Percentiles rank a stretch among this genome's conserved stretches.
phyloP scores from a whole-genome alignment of 192 early-diverging fungal genomes.

The Phycomyces nitens region DNA sequence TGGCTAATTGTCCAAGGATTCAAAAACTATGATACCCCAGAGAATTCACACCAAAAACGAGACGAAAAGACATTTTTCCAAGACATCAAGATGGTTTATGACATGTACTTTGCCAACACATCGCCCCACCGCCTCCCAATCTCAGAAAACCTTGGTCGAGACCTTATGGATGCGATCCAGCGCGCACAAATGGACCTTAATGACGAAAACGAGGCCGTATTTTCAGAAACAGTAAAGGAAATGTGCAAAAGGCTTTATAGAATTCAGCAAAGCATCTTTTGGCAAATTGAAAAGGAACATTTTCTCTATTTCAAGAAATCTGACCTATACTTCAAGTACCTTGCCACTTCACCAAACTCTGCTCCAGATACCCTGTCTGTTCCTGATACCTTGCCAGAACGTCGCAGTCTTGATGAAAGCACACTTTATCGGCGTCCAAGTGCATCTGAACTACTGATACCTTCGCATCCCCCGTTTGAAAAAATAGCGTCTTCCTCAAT shows the following conservation, averaged over 20 bases:
- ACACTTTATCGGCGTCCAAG: slow-evolving; percentile 5
- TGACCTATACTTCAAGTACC: slow-evolving; percentile 60
- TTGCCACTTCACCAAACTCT: slow-evolving; percentile 52
- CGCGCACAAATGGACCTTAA: neutral
- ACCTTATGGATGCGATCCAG: slow-evolving; percentile 33
- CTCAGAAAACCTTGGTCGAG: slow-evolving; percentile 30
- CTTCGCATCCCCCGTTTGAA: too few relatives aligned
- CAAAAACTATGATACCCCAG: slow-evolving; percentile 20
- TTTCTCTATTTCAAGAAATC: slow-evolving; percentile 59
- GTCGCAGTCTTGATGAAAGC: slow-evolving; percentile 17
- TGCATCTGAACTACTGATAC: too few relatives aligned
- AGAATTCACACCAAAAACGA: slow-evolving; percentile 12
- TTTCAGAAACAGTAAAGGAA: slow-evolving; percentile 11
- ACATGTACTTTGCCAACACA: slow-evolving; percentile 45
- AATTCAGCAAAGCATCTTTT: slow-evolving; percentile 63
- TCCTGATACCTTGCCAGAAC: slow-evolving; percentile 19
- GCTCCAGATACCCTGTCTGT: slow-evolving; percentile 17
- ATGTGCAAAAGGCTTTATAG: slow-evolving; percentile 30
- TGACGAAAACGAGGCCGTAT: slow-evolving; percentile 13
- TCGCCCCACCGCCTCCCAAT: slow-evolving; percentile 38
- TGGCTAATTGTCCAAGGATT: slow-evolving; percentile 73
- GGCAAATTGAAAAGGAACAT: slow-evolving; percentile 55
- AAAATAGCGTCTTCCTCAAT: neutral
- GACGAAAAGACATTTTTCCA: slow-evolving; percentile 38
- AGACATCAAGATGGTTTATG: slow-evolving; percentile 50